Evolutionary conservation across 2,329 filamentous ascomycete species (phyloP).

Genomic region (Aspergillus carbonarius): DNA sequence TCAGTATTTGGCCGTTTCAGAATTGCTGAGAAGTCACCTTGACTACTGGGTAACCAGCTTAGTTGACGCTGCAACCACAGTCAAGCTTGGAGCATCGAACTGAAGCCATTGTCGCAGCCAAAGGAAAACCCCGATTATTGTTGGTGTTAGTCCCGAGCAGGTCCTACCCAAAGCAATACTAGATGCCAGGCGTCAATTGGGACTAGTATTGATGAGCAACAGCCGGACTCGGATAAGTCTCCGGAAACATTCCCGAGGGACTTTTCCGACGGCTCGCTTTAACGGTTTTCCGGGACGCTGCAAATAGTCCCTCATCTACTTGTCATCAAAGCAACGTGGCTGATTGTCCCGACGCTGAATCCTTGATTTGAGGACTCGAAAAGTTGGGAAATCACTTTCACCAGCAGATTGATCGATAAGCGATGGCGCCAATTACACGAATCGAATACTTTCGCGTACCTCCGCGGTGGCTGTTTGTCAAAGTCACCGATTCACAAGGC

Average conservation of each 20-base stretch:
- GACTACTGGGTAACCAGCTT: background rate
- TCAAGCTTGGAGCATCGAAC: background rate
- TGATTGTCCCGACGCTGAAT: background rate
- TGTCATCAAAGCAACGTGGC: too few species aligned
- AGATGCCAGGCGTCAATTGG: too few species aligned
- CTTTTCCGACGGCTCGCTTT: too few species aligned
- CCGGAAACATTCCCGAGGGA: too few species aligned
- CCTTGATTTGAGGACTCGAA: too few species aligned
- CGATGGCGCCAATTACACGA: background rate
- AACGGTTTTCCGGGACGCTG: too few species aligned
- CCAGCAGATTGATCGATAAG: background rate
- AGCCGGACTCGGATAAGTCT: too few species aligned
- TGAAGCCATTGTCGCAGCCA: background rate
- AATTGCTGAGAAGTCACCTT: background rate
- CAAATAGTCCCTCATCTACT: too few species aligned
- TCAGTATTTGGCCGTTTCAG: conserved; percentile 34
- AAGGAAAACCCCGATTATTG: background rate
- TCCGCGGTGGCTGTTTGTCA: conserved; percentile 4
- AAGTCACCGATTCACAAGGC: background rate
- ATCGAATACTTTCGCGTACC: conserved; percentile 1
- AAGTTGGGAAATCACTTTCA: background rate
- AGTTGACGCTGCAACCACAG: background rate
- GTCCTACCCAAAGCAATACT: background rate
- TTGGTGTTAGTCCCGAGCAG: background rate
- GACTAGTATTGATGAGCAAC: too few species aligned